Evolutionary conservation across 345 rosid species (phyloP), one percentile per base, ranked within the genome.

Genomic region (Conringia planisiliqua): DNA sequence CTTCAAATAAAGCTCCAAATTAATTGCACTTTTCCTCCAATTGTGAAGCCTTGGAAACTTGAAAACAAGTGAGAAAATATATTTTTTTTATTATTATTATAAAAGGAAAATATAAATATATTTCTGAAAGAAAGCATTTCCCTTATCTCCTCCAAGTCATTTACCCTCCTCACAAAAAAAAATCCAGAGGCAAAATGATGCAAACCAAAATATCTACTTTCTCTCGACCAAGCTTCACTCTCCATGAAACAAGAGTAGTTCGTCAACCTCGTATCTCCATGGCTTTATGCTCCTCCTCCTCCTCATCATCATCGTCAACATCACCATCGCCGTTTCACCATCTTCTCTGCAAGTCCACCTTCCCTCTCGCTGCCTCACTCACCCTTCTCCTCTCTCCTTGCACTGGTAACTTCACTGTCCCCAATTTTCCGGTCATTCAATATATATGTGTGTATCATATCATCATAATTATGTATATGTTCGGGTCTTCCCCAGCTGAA

Each of bases 351-450:
- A 84, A 83, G 29, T 82, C 89, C 26, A 57, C 82, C 56, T 52
- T 79, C 60, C 93, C 97, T 75, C 46, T 90, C 46, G 89, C 88
- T 71, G 89, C 87, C 82, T 86, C 98, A 32, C 80, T 82, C 71
- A 82, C 89, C 71, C 75, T 93, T 47, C 82, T 93, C 77, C 82
- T 90, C 72, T 86, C 88, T 51, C 86, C 96, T 27, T 48, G 54
- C 74, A 83, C 96, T 58, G 98, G 98, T 90, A 77, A 52, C 47
- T 3, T 29, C 50, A 12, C 24, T 24, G 13, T 18, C 55, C 40
- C 18, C 57, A 39, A 20, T 24, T 10, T 55, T 44, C 14, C 0
- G 0, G 0, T 6, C 22, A 32, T 69, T 33, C 46, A 72, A 24
- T 20, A 20, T 2, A n/a, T 13, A 9, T 27, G 2, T 36, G 27